Conservation (phyloP, 495 filamentous ascomycete genomes). For the Penicillium diatomitis region DNA sequence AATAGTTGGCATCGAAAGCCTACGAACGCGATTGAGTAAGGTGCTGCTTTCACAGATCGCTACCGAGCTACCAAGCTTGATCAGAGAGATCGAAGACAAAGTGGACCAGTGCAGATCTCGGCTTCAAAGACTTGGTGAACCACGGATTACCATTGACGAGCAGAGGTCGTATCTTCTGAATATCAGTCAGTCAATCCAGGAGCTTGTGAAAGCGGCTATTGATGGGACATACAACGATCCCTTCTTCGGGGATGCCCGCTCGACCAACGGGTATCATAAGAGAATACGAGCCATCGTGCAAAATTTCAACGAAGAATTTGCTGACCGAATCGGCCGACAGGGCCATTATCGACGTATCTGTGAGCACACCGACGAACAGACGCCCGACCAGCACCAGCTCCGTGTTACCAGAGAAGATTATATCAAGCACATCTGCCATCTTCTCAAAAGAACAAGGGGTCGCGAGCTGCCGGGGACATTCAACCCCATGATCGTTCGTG, state of each 20-base stretch:
- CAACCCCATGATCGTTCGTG: not conserved
- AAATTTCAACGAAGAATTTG: not conserved
- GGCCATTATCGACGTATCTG: not conserved
- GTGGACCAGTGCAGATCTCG: not conserved
- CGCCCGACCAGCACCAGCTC: not conserved
- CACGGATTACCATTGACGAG: conserved; percentile 36
- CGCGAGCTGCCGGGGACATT: not conserved
- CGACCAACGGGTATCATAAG: not conserved
- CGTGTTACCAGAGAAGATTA: not conserved
- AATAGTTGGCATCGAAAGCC: conserved; percentile 37
- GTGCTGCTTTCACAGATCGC: conserved; percentile 49
- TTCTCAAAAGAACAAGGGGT: not conserved
- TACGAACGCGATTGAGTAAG: conserved; percentile 45
- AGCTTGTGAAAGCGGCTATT: conserved; percentile 39
- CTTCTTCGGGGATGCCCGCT: conserved; percentile 39
- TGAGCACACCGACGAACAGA: not conserved
- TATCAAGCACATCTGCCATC: not conserved
- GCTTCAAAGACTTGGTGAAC: conserved; percentile 36
- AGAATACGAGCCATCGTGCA: not conserved
- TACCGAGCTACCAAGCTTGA: conserved; percentile 47
- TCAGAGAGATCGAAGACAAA: conserved; percentile 45
- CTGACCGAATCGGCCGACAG: not conserved
- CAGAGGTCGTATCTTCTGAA: conserved; percentile 45
- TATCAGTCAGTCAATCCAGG: conserved; percentile 42
- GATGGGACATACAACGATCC: conserved; percentile 47